Evolutionary conservation across 495 filamentous ascomycete genomes (phyloP).

Genomic region (Choiromyces venosus): DNA sequence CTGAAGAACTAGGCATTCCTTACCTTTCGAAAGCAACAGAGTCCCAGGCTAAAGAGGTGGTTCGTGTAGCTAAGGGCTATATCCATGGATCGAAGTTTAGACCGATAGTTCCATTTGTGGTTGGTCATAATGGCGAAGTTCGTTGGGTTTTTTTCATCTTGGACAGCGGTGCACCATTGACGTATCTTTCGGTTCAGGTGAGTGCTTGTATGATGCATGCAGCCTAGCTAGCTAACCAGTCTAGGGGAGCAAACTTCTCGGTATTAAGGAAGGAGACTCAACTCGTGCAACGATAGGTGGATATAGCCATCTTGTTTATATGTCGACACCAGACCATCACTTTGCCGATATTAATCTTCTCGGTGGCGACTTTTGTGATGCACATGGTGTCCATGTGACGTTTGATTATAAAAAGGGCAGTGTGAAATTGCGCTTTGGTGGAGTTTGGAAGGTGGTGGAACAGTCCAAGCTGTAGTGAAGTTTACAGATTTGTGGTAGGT

Average conservation of each 20-base stretch:
- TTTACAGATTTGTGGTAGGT: no score
- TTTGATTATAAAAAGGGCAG: constrained; percentile 1
- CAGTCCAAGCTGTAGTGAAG: no score
- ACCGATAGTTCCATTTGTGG: not conserved
- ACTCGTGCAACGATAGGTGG: constrained; percentile 14
- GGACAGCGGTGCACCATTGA: no score
- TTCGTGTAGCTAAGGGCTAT: no score
- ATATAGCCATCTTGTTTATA: constrained; percentile 8
- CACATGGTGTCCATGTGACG: constrained; percentile 3
- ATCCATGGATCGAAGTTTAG: no score
- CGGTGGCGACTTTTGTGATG: not conserved
- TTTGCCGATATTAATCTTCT: constrained; percentile 11
- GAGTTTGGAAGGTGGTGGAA: no score
- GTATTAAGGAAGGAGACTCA: no score
- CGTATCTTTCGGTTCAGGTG: constrained; percentile 13
- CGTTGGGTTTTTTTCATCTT: constrained; percentile 26
- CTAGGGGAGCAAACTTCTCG: no score
- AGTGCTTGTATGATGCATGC: no score
- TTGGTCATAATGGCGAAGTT: no score
- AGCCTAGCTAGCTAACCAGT: no score
- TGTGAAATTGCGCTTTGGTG: constrained; percentile 5
- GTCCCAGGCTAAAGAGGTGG: no score
- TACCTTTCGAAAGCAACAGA: constrained; percentile 9
- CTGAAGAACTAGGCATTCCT: constrained; percentile 14
- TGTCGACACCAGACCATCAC: constrained; percentile 7